A percentile compares a stretch with the other conserved stretches of the same genome.
Evolutionary conservation across 2,329 filamentous ascomycete species (phyloP).

Genomic region (Stachybotrys chartarum): DNA sequence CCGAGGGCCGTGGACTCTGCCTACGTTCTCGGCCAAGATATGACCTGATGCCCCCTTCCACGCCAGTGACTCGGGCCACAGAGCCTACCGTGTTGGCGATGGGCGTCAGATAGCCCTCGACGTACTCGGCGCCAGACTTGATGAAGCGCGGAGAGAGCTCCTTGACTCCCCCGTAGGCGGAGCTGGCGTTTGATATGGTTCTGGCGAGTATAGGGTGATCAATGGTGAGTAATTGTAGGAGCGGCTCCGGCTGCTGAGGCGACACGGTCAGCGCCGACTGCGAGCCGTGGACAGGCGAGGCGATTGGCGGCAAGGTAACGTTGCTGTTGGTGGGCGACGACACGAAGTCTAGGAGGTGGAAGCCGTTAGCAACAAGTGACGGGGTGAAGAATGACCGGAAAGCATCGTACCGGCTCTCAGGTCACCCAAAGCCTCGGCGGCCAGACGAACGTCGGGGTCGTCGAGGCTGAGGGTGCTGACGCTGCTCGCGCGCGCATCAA

Average conservation of each 20-base stretch:
- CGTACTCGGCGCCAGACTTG: conserved; percentile 81
- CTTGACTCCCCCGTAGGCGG: conserved; percentile 80
- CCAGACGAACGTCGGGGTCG: conserved; percentile 61
- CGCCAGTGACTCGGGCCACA: conserved; percentile 77
- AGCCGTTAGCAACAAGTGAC: conserved; percentile 7
- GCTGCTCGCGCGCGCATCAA: conserved; percentile 38
- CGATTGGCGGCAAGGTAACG: neutral
- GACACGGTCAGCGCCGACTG: conserved; percentile 15
- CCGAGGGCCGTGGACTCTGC: conserved; percentile 32
- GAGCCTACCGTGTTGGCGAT: conserved; percentile 81
- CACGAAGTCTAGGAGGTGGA: conserved; percentile 47
- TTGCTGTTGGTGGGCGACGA: conserved; percentile 50
- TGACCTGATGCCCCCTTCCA: conserved; percentile 81
- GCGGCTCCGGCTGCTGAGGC: conserved; percentile 61
- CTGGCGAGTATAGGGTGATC: conserved; percentile 81
- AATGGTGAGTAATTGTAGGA: conserved; percentile 79
- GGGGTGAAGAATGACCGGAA: conserved; percentile 4
- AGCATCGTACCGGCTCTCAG: conserved; percentile 56
- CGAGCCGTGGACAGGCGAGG: conserved; percentile 18
- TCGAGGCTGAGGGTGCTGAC: conserved; percentile 53
- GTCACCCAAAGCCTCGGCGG: conserved; percentile 69
- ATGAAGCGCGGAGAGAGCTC: conserved; percentile 77
- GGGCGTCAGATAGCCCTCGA: conserved; percentile 81
- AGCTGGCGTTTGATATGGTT: conserved; percentile 77
- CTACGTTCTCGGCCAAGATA: conserved; percentile 60